Evolutionary conservation across 305 asterid species (phyloP).

Genomic region (Fraxinus baroniana): DNA sequence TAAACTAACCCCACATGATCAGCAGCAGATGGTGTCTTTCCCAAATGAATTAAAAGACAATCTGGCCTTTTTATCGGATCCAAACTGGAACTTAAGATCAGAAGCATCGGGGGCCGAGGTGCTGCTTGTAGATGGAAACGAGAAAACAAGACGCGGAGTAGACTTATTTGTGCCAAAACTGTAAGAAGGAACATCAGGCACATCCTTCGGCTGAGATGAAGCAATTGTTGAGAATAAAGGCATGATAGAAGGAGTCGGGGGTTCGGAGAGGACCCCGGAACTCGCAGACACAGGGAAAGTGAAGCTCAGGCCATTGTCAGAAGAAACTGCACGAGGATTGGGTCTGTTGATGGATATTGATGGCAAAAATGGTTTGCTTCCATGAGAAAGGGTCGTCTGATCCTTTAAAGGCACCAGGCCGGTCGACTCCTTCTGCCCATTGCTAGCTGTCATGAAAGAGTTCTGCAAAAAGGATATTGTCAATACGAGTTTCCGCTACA

Average conservation of each 20-base stretch:
- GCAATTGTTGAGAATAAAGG: slow-evolving; percentile 37
- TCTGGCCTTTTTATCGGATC: slow-evolving; percentile 54
- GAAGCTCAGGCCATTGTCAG: slow-evolving; percentile 61
- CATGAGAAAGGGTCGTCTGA: slow-evolving; percentile 28
- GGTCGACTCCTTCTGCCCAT: slow-evolving; percentile 39
- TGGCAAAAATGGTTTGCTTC: slow-evolving; percentile 51
- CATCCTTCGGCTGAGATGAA: slow-evolving; percentile 38
- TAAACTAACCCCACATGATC: slow-evolving; percentile 12
- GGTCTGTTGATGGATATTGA: slow-evolving; percentile 52
- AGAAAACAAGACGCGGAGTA: slow-evolving; percentile 50
- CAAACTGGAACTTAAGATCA: slow-evolving; percentile 68
- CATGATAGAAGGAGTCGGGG: slow-evolving; percentile 81
- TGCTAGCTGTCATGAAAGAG: slow-evolving; percentile 31
- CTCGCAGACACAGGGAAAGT: slow-evolving; percentile 67
- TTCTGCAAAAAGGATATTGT: slow-evolving; percentile 46
- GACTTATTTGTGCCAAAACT: slow-evolving; percentile 56
- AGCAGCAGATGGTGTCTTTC: slow-evolving; percentile 58
- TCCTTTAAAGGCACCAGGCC: slow-evolving; percentile 39
- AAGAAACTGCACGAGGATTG: slow-evolving; percentile 29
- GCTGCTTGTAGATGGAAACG: slow-evolving; percentile 71
- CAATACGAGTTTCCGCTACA: neutral
- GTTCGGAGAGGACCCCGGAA: slow-evolving; percentile 61
- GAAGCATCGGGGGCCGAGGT: slow-evolving; percentile 39
- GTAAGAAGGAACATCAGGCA: slow-evolving; percentile 50
- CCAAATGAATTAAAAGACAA: slow-evolving; percentile 61